These are phyloP conservation scores for Crassisporium funariophilum DNA, from an alignment of 768 basidiomycete species.

Conservation along the genomic window DNA sequence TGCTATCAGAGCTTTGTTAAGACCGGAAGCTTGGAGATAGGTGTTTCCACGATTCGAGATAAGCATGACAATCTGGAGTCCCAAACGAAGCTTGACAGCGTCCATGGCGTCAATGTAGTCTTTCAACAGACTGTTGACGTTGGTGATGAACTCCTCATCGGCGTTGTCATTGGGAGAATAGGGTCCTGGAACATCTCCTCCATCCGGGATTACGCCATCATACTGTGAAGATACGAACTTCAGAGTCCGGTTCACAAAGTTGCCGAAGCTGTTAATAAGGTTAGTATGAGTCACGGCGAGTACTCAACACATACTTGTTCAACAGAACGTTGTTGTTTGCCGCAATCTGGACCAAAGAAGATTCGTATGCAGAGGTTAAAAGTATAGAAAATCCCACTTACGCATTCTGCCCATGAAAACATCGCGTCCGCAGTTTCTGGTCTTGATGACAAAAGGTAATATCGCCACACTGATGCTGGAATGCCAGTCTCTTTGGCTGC, in stretches of 20 bases:
- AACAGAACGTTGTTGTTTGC: constrained; percentile 92
- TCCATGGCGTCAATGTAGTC: constrained; percentile 91
- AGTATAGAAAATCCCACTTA: constrained; percentile 37
- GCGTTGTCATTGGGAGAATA: constrained; percentile 65
- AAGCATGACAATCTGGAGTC: constrained; percentile 87
- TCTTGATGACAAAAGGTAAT: constrained; percentile 88
- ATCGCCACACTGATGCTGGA: constrained; percentile 94
- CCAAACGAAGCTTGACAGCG: constrained; percentile 83
- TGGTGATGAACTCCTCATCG: constrained; percentile 76
- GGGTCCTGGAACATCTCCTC: constrained; percentile 68
- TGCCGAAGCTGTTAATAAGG: constrained; percentile 71
- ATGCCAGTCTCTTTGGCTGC: constrained; percentile 93
- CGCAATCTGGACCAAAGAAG: constrained; percentile 55
- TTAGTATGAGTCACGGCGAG: not conserved
- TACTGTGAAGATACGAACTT: constrained; percentile 93
- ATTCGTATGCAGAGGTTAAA: constrained; percentile 5
- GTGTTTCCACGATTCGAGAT: constrained; percentile 88
- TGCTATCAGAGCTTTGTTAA: constrained; percentile 87
- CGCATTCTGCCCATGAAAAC: constrained; percentile 96
- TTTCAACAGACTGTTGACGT: constrained; percentile 76
- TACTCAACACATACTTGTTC: constrained; percentile 66
- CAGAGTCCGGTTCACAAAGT: constrained; percentile 93
- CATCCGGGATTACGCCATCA: constrained; percentile 77
- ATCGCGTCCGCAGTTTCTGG: constrained; percentile 94
- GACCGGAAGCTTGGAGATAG: constrained; percentile 90